phyloP scores from a whole-genome alignment of 495 filamentous ascomycete genomes.

The Bombardia bombarda region DNA sequence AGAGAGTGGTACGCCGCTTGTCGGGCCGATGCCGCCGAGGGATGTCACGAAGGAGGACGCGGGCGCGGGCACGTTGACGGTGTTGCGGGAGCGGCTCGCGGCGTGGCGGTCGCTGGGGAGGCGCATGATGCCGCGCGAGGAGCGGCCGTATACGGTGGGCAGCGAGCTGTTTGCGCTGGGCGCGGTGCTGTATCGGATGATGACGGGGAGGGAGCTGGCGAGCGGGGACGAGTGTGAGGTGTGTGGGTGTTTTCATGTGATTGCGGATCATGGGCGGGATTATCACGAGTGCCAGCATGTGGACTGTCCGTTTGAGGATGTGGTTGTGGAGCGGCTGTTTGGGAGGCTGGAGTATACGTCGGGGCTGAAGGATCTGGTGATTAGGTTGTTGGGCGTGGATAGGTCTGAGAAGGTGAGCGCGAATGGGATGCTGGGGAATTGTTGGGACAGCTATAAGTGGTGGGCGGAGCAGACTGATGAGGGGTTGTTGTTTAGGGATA shows the following conservation, averaged over 20 bases:
- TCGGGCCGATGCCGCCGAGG: neutral
- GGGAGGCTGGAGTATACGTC: slow-evolving; percentile 13
- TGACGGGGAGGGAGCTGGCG: slow-evolving; percentile 20
- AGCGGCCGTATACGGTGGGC: slow-evolving; percentile 20
- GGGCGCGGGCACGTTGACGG: neutral
- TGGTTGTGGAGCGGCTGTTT: slow-evolving; percentile 15
- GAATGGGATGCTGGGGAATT: slow-evolving; percentile 12
- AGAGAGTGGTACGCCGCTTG: slow-evolving; percentile 2
- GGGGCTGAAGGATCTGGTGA: slow-evolving; percentile 15
- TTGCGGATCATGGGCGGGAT: too few relatives aligned
- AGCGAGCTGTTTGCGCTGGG: slow-evolving; percentile 30
- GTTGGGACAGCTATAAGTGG: slow-evolving; percentile 14
- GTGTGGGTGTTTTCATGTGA: slow-evolving; percentile 17
- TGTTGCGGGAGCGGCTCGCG: slow-evolving; percentile 6
- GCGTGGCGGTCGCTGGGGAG: too few relatives aligned
- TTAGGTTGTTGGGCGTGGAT: slow-evolving; percentile 14
- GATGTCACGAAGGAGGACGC: neutral
- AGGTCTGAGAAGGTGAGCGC: slow-evolving; percentile 9
- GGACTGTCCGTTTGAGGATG: slow-evolving; percentile 9
- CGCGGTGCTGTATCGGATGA: slow-evolving; percentile 30
- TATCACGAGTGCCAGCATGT: neutral
- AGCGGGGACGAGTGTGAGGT: slow-evolving; percentile 19
- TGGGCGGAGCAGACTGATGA: slow-evolving; percentile 22
- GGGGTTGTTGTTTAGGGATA: slow-evolving; percentile 18
- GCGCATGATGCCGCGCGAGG: too few relatives aligned